Conservation (phyloP, 768 basidiomycete genomes). For the Leccinum rimulosum region DNA sequence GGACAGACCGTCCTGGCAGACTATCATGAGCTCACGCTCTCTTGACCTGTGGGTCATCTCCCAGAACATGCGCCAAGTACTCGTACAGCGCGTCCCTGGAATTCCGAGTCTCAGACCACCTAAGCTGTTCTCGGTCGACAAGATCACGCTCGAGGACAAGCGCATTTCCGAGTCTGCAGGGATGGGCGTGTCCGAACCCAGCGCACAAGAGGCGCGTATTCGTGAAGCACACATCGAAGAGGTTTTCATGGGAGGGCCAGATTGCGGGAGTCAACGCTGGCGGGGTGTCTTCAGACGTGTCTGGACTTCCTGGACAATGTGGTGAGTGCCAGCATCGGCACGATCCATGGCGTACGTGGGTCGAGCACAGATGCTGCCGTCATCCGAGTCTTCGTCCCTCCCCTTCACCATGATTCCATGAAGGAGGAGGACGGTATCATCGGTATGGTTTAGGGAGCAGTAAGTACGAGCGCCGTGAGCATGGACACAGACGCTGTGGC, state of each 20-base stretch:
- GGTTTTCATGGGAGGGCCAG: slow-evolving; percentile 60
- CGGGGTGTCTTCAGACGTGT: slow-evolving; percentile 42
- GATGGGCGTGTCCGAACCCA: slow-evolving; percentile 39
- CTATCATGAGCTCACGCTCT: too few species aligned
- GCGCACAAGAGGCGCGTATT: slow-evolving; percentile 35
- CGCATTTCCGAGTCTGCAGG: not conserved
- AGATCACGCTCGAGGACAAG: not conserved
- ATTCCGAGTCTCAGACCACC: slow-evolving; percentile 19
- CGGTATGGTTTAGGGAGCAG: slow-evolving; percentile 1
- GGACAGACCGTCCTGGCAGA: too few species aligned
- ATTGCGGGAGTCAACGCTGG: slow-evolving; percentile 52
- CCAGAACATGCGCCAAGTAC: not conserved
- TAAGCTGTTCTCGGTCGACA: slow-evolving; percentile 14
- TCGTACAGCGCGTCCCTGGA: slow-evolving; percentile 29
- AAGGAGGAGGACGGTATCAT: not conserved
- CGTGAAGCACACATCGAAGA: slow-evolving; percentile 52
- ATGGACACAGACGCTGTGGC: too few species aligned
- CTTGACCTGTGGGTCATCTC: slow-evolving; percentile 5
- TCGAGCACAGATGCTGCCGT: too few species aligned
- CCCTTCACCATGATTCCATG: not conserved
- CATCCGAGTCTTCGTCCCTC: too few species aligned
- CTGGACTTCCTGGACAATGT: slow-evolving; percentile 50
- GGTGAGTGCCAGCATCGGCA: too few species aligned
- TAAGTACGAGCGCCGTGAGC: not conserved
- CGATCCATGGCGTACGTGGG: too few species aligned